phyloP scores from a whole-genome alignment of 2,329 filamentous ascomycete species.

The Ceratocystis harringtonii region DNA sequence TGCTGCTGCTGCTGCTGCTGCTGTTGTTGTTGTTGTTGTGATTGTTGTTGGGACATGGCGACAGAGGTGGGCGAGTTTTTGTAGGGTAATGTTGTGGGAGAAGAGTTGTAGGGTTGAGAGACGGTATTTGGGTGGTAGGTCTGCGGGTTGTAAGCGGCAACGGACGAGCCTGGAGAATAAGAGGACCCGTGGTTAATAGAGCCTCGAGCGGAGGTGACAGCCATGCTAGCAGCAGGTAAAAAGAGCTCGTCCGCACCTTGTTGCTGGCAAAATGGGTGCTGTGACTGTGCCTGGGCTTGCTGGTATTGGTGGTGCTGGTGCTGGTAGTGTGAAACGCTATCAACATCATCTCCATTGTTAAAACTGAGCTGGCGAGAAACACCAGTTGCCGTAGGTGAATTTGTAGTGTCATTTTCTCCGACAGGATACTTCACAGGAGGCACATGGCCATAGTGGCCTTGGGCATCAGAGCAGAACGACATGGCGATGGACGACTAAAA shows the following conservation, averaged over 20 bases:
- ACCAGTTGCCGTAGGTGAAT: conserved; percentile 16
- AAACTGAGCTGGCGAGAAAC: conserved; percentile 51
- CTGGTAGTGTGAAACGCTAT: conserved; percentile 22
- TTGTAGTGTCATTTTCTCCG: conserved; percentile 25
- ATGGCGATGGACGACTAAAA: conserved; percentile 26
- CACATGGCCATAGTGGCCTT: conserved; percentile 50
- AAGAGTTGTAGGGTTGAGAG: conserved; percentile 20
- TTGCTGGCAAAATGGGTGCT: conserved; percentile 8
- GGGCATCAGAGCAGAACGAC: conserved; percentile 49
- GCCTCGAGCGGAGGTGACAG: conserved; percentile 16
- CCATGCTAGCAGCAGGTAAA: conserved; percentile 12
- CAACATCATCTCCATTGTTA: conserved; percentile 58
- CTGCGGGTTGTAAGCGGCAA: conserved; percentile 11
- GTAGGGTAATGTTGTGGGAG: conserved; percentile 16
- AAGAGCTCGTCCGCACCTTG: conserved; percentile 13
- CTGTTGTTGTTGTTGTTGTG: conserved; percentile 11
- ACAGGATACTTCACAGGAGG: conserved; percentile 50
- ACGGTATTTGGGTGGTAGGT: conserved; percentile 9
- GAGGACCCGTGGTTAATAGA: conserved; percentile 20
- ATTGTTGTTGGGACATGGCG: too few species aligned
- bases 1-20: conserved; percentile 18
- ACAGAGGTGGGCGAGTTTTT: conserved; percentile 10
- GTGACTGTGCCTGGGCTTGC: conserved; percentile 27
- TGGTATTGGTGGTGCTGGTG: conserved; percentile 20
- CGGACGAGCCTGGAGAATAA: conserved; percentile 15